Percentiles rank a stretch among this genome's conserved stretches.
phyloP scores from a whole-genome alignment of 805 yeast species.

The Metschnikowia borealis region DNA sequence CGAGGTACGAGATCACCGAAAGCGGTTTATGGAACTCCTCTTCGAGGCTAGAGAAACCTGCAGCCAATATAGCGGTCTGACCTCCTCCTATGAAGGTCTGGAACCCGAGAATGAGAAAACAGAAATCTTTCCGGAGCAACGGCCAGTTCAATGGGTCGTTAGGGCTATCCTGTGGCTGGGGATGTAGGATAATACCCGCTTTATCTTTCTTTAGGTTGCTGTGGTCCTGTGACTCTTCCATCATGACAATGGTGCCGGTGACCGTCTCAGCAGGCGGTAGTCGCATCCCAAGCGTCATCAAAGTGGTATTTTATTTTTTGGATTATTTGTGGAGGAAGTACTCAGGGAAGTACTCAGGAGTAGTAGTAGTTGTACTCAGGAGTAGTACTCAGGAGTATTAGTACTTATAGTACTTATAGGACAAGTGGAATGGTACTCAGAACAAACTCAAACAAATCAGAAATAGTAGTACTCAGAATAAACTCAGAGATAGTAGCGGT shows the following conservation, averaged over 20 bases:
- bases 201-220: constrained; percentile 40
- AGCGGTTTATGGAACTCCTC: constrained; percentile 41
- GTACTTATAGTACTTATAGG: no score
- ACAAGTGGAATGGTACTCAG: no score
- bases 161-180: constrained; percentile 61
- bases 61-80: constrained; percentile 56
- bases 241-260: constrained; percentile 49
- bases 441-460: no score
- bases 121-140: constrained; percentile 51
- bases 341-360: no score
- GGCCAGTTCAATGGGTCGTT: constrained; percentile 71
- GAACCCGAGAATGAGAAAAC: constrained; percentile 50
- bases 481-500: no score
- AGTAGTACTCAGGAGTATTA: no score
- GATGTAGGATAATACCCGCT: constrained; percentile 49
- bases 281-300: constrained; percentile 31
- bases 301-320: neutral
- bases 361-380: no score
- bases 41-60: constrained; percentile 44
- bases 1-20: constrained; percentile 46
- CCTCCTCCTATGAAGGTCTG: constrained; percentile 62
- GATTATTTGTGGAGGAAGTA: no score
- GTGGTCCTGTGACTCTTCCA: constrained; percentile 15
- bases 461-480: no score
- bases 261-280: constrained; percentile 40